Evolutionary conservation across 2,329 filamentous ascomycete species (phyloP).

Genomic region (Fusarium sp.): DNA sequence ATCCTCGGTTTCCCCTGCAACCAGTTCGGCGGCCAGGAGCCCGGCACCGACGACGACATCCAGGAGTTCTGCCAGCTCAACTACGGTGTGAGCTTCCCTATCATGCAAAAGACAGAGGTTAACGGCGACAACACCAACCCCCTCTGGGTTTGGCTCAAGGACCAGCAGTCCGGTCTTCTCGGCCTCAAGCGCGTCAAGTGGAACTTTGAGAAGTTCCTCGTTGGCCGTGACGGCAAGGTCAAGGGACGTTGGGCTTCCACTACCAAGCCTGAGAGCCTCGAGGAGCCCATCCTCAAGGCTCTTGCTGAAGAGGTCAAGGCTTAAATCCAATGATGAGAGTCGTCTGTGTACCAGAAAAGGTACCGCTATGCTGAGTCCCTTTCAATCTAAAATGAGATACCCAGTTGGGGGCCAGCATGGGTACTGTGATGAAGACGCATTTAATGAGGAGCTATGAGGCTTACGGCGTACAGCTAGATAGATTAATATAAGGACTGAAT

Average conservation of each 20-base stretch:
- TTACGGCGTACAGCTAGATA: constrained; percentile 11
- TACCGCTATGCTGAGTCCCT: constrained; percentile 1
- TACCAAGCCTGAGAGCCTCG: constrained; percentile 86
- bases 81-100: constrained; percentile 91
- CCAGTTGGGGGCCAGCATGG: constrained; percentile 20
- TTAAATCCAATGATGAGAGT: constrained; percentile 8
- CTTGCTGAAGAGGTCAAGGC: constrained; percentile 57
- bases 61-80: constrained; percentile 91
- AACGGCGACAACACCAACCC: constrained; percentile 88
- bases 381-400: constrained; percentile 42
- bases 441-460: constrained; percentile 25
- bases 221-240: constrained; percentile 88
- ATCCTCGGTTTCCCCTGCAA: constrained; percentile 99
- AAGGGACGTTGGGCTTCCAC: constrained; percentile 89
- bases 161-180: constrained; percentile 83
- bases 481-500: constrained; percentile 22
- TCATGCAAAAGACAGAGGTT: constrained; percentile 93
- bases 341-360: neutral
- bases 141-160: constrained; percentile 83
- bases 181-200: constrained; percentile 96
- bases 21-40: constrained; percentile 94
- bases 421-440: neutral
- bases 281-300: constrained; percentile 82
- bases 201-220: constrained; percentile 99
- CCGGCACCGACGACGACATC: constrained; percentile 85